Conservation (phyloP, 768 basidiomycete species). For the Rhodosporidiobolus odoratus region DNA sequence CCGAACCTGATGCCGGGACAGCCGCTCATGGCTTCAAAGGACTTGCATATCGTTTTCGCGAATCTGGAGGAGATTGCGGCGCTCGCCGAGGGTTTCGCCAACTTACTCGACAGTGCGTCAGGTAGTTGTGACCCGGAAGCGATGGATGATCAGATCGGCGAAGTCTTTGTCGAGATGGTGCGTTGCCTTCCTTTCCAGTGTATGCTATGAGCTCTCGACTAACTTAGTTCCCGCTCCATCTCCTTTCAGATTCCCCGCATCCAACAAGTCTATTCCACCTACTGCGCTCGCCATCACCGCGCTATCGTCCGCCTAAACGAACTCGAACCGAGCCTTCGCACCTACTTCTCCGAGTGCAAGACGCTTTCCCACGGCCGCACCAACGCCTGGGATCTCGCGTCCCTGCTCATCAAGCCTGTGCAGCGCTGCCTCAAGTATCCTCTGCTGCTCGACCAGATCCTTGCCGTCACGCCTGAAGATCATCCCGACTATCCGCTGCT, state of each 20-base stretch:
- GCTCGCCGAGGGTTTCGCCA: slow-evolving; percentile 36
- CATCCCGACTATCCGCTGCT: slow-evolving; percentile 39
- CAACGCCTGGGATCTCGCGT: slow-evolving; percentile 83
- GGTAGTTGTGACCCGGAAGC: background rate
- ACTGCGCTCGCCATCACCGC: slow-evolving; percentile 44
- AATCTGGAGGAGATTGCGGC: slow-evolving; percentile 41
- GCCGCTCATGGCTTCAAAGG: slow-evolving; percentile 27
- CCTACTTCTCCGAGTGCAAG: slow-evolving; percentile 58
- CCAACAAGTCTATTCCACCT: slow-evolving; percentile 39
- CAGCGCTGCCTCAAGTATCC: slow-evolving; percentile 99
- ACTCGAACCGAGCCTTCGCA: slow-evolving; percentile 54
- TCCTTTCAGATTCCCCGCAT: slow-evolving; percentile 36
- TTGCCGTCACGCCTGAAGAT: slow-evolving; percentile 33
- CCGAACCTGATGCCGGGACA: slow-evolving; percentile 23
- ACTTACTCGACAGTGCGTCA: slow-evolving; percentile 24
- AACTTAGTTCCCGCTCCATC: background rate
- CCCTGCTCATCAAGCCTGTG: slow-evolving; percentile 96
- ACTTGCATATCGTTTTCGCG: slow-evolving; percentile 38
- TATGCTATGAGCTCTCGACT: no score
- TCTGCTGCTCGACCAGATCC: slow-evolving; percentile 64
- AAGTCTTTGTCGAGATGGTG: slow-evolving; percentile 41
- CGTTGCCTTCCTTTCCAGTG: background rate
- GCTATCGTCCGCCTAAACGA: slow-evolving; percentile 64
- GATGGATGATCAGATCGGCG: slow-evolving; percentile 32
- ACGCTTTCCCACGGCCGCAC: slow-evolving; percentile 53